Evolutionary conservation across 768 basidiomycete species (phyloP).

Genomic region (Gymnopilus junonius): DNA sequence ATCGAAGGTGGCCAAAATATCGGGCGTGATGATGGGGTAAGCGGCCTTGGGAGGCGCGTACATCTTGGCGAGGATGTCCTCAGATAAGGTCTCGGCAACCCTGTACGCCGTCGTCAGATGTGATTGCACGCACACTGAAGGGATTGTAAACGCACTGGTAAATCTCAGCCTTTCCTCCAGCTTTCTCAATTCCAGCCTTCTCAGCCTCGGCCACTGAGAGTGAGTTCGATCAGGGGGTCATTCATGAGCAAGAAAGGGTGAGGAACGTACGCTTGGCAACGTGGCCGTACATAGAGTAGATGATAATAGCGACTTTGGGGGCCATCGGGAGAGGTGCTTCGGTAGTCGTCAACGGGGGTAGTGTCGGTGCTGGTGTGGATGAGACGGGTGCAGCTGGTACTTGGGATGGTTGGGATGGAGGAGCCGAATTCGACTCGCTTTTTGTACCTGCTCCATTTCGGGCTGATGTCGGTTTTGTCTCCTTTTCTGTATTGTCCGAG

Average conservation of each 20-base stretch:
- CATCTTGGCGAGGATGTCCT: constrained; percentile 71
- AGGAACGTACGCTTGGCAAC: constrained; percentile 39
- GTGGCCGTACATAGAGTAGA: constrained; percentile 74
- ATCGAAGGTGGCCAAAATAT: constrained; percentile 62
- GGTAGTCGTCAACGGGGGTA: constrained; percentile 6
- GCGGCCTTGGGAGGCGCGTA: constrained; percentile 70
- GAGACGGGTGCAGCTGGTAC: not conserved
- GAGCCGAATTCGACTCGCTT: constrained; percentile 16
- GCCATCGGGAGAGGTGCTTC: constrained; percentile 35
- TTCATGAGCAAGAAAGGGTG: not conserved
- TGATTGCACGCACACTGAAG: not conserved
- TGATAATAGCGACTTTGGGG: constrained; percentile 68
- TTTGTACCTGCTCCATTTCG: constrained; percentile 33
- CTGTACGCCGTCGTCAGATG: constrained; percentile 36
- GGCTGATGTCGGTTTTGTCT: constrained; percentile 15
- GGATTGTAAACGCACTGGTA: constrained; percentile 50
- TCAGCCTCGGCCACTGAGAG: constrained; percentile 63
- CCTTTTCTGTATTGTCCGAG: constrained; percentile 26
- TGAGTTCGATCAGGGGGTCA: not conserved
- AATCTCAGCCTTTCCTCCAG: constrained; percentile 55
- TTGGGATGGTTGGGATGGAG: not conserved
- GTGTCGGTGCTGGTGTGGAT: constrained; percentile 11
- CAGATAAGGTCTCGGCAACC: constrained; percentile 77
- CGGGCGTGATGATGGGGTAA: constrained; percentile 69
- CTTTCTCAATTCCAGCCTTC: constrained; percentile 51